Conservation (phyloP, 352 stramenopile genomes). For the Phytophthora brassicae region DNA sequence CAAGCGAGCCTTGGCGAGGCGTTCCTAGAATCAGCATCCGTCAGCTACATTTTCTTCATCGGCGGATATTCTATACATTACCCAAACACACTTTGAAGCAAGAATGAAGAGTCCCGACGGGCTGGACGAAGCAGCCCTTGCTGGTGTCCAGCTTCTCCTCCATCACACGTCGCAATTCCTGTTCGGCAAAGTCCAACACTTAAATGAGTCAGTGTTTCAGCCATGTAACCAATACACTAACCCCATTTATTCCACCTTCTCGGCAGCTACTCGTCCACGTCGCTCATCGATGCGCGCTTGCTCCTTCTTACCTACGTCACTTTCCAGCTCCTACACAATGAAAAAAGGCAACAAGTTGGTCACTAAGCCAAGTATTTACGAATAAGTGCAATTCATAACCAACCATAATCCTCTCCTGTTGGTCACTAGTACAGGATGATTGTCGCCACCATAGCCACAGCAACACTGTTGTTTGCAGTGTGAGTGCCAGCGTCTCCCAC, state of each 20-base stretch:
- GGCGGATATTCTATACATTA: neutral
- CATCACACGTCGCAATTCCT: slow-evolving; percentile 75
- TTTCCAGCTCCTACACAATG: slow-evolving; percentile 33
- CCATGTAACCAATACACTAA: neutral
- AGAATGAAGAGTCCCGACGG: slow-evolving; percentile 71
- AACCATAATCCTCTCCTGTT: slow-evolving; percentile 24
- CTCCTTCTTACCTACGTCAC: slow-evolving; percentile 50
- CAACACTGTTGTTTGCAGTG: slow-evolving; percentile 12
- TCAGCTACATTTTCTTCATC: neutral
- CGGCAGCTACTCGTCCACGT: slow-evolving; percentile 59
- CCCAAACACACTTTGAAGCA: slow-evolving; percentile 79
- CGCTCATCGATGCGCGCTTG: slow-evolving; percentile 60
- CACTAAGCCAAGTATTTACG: neutral
- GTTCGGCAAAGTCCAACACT: neutral
- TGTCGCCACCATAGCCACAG: slow-evolving; percentile 34
- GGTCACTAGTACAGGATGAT: neutral
- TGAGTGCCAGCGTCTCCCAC: slow-evolving; percentile 35
- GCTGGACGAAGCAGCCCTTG: slow-evolving; percentile 76
- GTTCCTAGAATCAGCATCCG: slow-evolving; percentile 44
- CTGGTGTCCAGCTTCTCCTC: slow-evolving; percentile 76
- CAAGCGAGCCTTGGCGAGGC: slow-evolving; percentile 81
- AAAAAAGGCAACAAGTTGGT: slow-evolving; percentile 11
- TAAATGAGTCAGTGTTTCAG: slow-evolving; percentile 2
- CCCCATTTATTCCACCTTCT: slow-evolving; percentile 41
- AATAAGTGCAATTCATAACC: too few species aligned